Conservation (phyloP, 345 rosid species). For the Eucalyptus decipiens region DNA sequence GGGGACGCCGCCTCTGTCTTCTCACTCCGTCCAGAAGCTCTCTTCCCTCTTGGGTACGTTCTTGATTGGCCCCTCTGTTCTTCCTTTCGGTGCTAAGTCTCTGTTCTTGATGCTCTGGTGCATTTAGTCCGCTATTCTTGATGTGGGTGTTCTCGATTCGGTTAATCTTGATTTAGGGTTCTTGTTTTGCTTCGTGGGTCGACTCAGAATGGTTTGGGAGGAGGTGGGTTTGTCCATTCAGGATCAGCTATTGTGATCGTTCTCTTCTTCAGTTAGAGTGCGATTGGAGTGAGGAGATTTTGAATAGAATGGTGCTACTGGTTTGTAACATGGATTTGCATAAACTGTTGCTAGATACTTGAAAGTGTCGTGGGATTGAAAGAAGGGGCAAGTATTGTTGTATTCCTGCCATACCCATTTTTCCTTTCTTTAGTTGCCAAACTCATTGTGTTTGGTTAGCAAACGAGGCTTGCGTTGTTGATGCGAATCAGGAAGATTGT, state of each 20-base stretch:
- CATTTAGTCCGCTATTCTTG: not conserved
- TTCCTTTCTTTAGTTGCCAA: not conserved
- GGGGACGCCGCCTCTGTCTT: conserved; percentile 28
- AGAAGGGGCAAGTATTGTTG: not conserved
- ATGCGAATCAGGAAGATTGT: not conserved
- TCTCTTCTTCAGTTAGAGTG: not conserved
- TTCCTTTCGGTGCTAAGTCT: not conserved
- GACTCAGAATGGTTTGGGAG: not conserved
- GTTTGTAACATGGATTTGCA: not conserved
- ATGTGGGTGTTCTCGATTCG: not conserved
- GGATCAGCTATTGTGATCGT: not conserved
- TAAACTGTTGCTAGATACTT: not conserved
- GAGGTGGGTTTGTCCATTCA: not conserved
- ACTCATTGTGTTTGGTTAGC: not conserved
- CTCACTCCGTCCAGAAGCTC: conserved; percentile 30
- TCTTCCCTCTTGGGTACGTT: conserved; percentile 67
- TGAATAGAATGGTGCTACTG: not conserved
- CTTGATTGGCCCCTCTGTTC: not conserved
- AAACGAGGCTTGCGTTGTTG: not conserved
- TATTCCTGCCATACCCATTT: not conserved
- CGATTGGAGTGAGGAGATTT: not conserved
- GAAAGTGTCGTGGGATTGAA: not conserved
- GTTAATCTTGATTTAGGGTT: not conserved
- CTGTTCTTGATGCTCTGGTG: not conserved
- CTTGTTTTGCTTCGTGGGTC: not conserved